A percentile compares a stretch with the other conserved stretches of the same genome.
Evolutionary conservation across 345 rosid species (phyloP).

Genomic region (Rhodamnia argentea): DNA sequence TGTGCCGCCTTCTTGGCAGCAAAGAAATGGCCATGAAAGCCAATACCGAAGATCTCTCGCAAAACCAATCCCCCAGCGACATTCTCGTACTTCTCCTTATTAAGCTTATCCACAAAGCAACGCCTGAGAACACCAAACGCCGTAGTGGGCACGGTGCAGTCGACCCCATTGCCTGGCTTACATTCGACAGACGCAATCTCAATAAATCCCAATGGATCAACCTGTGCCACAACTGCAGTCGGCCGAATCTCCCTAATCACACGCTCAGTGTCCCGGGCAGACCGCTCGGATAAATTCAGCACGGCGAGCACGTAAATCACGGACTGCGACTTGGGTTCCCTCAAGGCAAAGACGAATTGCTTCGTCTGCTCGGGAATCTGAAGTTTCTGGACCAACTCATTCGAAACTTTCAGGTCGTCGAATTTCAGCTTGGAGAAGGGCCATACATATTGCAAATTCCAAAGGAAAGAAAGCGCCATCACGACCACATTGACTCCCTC

Average conservation of each 20-base stretch:
- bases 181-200: conserved; percentile 18
- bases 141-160: conserved; percentile 53
- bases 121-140: conserved; percentile 52
- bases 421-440: conserved; percentile 44
- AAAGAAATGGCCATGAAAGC: conserved; percentile 66
- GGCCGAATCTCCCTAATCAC: conserved; percentile 57
- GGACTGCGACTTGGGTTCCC: conserved; percentile 43
- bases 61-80: conserved; percentile 69
- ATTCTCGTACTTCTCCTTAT: conserved; percentile 54
- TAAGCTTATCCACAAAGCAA: conserved; percentile 56
- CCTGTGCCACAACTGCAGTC: conserved; percentile 58
- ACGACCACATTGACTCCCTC: neutral
- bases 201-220: conserved; percentile 19
- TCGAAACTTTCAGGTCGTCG: conserved; percentile 54
- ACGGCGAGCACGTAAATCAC: conserved; percentile 58
- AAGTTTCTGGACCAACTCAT: conserved; percentile 46
- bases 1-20: conserved; percentile 57
- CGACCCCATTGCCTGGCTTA: neutral
- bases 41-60: conserved; percentile 59
- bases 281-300: conserved; percentile 69
- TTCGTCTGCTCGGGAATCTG: conserved; percentile 51
- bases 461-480: conserved; percentile 29
- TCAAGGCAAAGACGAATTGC: conserved; percentile 55
- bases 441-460: conserved; percentile 49
- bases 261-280: conserved; percentile 60